Evolutionary conservation across 768 basidiomycete genomes (phyloP).

Genomic region (Kwoniella botswanensis): DNA sequence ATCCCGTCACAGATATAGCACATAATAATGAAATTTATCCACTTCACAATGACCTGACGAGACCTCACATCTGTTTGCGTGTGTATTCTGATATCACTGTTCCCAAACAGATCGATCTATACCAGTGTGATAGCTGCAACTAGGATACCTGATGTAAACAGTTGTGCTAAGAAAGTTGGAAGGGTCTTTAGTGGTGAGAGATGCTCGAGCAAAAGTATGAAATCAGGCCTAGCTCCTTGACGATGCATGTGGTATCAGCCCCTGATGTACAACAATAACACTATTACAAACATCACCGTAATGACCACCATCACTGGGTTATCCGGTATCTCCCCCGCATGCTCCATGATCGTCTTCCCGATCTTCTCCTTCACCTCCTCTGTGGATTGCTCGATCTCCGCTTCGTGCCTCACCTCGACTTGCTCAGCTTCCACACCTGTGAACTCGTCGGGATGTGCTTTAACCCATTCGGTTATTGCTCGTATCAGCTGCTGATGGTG

Average conservation of each 20-base stretch:
- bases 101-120: no score
- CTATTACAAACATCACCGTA: conserved; percentile 5
- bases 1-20: no score
- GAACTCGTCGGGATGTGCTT: conserved; percentile 33
- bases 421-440: conserved; percentile 3
- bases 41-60: no score
- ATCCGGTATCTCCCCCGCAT: conserved; percentile 26
- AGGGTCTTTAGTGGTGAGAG: no score
- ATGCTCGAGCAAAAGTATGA: no score
- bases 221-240: no score
- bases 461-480: conserved; percentile 26
- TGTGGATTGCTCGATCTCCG: background rate
- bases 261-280: conserved; percentile 20
- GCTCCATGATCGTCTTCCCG: conserved; percentile 7
- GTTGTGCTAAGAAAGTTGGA: no score
- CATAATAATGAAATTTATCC: no score
- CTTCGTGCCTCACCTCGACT: background rate
- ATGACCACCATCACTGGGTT: conserved; percentile 30
- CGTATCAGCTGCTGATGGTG: conserved; percentile 27
- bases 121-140: no score
- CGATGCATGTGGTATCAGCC: background rate
- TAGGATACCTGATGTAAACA: no score
- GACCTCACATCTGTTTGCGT: no score
- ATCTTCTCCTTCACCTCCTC: background rate
- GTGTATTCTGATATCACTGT: no score